A percentile compares a stretch with the other conserved stretches of the same genome.
Evolutionary conservation across 2,329 filamentous ascomycete species (phyloP).

Genomic region (Dryadomyces quercivorus): DNA sequence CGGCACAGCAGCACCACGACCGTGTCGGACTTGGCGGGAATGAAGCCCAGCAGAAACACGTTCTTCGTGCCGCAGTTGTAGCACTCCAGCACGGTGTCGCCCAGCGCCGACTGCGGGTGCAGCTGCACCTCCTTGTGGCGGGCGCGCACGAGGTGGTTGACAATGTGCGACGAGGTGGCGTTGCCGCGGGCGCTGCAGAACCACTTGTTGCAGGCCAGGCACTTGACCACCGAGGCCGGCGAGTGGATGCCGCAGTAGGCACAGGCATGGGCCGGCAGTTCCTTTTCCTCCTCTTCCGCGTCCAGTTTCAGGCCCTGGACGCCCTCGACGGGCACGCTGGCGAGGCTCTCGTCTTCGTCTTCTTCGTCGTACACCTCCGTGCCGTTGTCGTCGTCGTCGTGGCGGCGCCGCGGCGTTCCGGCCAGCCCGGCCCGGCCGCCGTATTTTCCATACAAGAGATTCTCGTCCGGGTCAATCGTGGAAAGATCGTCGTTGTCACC

Average conservation of each 20-base stretch:
- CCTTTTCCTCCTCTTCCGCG: constrained; percentile 67
- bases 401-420: constrained; percentile 46
- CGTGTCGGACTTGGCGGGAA: constrained; percentile 95
- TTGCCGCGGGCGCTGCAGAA: constrained; percentile 97
- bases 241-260: constrained; percentile 98
- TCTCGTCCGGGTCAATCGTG: constrained; percentile 65
- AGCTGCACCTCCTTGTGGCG: constrained; percentile 98
- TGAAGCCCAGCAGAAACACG: constrained; percentile 93
- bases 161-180: constrained; percentile 91
- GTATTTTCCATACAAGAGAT: constrained; percentile 61
- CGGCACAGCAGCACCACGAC: constrained; percentile 94
- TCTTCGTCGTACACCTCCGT: constrained; percentile 77
- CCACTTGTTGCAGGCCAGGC: constrained; percentile 92
- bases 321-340: constrained; percentile 70
- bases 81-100: constrained; percentile 93
- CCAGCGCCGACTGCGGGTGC: constrained; percentile 82
- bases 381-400: constrained; percentile 83
- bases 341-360: constrained; percentile 55
- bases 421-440: constrained; percentile 41
- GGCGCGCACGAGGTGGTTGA: constrained; percentile 94
- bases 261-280: constrained; percentile 90
- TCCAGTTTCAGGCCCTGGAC: constrained; percentile 50
- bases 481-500: constrained; percentile 64
- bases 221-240: constrained; percentile 89
- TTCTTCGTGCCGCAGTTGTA: constrained; percentile 99